Conservation (phyloP, 1,284 basidiomycete genomes). For the Microbotryomycetes sp. region DNA sequence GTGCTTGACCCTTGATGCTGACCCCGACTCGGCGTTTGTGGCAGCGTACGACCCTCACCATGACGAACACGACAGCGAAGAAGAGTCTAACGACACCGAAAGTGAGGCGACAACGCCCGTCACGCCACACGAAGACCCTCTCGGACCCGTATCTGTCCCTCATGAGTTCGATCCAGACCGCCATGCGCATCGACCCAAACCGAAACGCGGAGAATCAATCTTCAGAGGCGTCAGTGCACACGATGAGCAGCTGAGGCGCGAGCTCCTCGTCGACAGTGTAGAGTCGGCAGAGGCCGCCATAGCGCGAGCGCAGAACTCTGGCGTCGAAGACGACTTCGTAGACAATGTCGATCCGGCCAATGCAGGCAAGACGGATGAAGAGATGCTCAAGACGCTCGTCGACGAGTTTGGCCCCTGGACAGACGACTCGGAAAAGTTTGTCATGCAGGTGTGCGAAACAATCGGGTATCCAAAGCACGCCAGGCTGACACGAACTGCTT, state of each 20-base stretch:
- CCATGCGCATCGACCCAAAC: not conserved
- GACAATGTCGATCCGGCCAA: not conserved
- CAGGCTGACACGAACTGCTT: not conserved
- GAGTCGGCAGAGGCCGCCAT: not conserved
- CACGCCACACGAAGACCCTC: not conserved
- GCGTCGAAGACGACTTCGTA: not conserved
- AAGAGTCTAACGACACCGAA: not conserved
- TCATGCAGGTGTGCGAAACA: not conserved
- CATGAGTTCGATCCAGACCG: not conserved
- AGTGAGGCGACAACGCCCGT: not conserved
- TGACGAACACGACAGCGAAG: not conserved
- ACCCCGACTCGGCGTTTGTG: not conserved
- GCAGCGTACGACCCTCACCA: not conserved
- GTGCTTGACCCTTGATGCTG: too few relatives aligned
- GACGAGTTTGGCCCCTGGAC: conserved; percentile 10
- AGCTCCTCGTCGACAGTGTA: not conserved
- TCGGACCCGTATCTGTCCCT: not conserved
- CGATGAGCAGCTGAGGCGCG: not conserved
- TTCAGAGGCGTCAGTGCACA: not conserved
- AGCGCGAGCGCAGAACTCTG: not conserved
- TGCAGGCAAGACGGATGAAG: not conserved
- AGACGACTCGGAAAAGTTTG: conserved; percentile 2
- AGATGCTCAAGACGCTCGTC: conserved; percentile 1
- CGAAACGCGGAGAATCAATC: not conserved
- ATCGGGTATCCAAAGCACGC: not conserved